A percentile compares a stretch with the other conserved stretches of the same genome.
Conservation (phyloP, 208 protist species). For the Acanthamoeba healyi region DNA sequence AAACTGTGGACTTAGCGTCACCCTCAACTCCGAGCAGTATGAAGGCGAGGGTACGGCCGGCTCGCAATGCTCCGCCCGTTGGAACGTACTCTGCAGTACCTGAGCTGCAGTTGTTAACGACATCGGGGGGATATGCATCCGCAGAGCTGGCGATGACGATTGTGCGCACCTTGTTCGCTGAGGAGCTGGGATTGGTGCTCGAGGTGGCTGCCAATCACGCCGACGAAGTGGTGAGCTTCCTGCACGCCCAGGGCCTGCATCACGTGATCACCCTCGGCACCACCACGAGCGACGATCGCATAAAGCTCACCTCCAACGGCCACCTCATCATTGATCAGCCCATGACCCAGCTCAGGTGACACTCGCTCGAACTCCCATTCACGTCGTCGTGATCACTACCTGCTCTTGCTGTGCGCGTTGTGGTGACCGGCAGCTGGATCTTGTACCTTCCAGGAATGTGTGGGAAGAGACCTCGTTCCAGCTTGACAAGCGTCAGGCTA, state of each 20-base stretch:
- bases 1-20: conserved; percentile 85
- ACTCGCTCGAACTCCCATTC: background rate
- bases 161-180: conserved; percentile 85
- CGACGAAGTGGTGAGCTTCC: conserved; percentile 65
- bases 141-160: conserved; percentile 64
- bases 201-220: conserved; percentile 80
- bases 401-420: background rate
- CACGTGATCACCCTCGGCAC: conserved; percentile 72
- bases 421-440: background rate
- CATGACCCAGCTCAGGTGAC: conserved; percentile 30
- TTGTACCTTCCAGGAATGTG: background rate
- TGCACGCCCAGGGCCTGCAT: conserved; percentile 66
- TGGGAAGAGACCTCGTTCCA: conserved; percentile 89
- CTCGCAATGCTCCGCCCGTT: background rate
- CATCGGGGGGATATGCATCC: background rate
- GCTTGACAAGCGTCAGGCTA: conserved; percentile 87
- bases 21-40: background rate
- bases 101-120: background rate
- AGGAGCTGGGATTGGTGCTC: conserved; percentile 89
- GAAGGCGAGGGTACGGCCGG: background rate
- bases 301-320: background rate
- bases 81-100: background rate
- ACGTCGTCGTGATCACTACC: background rate
- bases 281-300: background rate
- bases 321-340: conserved; percentile 34